Percentiles rank a stretch among this genome's conserved stretches.
Conservation (phyloP, 805 yeast species). For the Nakazawaea ishiwadae region DNA sequence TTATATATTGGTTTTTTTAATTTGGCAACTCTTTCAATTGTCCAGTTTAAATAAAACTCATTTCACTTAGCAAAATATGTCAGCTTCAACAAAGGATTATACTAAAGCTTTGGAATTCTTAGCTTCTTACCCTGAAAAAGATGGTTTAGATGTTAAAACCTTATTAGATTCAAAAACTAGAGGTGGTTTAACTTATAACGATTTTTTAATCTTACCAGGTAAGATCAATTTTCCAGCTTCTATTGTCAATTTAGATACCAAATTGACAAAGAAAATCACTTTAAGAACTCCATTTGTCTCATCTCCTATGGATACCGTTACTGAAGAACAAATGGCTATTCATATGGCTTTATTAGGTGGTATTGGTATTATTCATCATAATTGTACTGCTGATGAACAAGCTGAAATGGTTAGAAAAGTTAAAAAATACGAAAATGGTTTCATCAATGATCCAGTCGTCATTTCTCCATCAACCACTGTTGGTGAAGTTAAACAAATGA, state of each 20-base stretch:
- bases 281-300: slow-evolving; percentile 94
- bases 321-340: slow-evolving; percentile 96
- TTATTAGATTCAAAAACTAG: slow-evolving; percentile 86
- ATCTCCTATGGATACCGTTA: slow-evolving; percentile 99
- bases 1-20: neutral
- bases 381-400: slow-evolving; percentile 94
- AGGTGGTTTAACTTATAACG: slow-evolving; percentile 98
- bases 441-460: slow-evolving; percentile 91
- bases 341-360: slow-evolving; percentile 98
- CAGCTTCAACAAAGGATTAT: slow-evolving; percentile 28
- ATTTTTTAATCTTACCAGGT: slow-evolving; percentile 92
- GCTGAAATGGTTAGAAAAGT: slow-evolving; percentile 98
- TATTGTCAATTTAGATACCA: slow-evolving; percentile 73
- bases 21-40: slow-evolving; percentile 8
- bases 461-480: slow-evolving; percentile 74
- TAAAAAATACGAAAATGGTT: slow-evolving; percentile 96
- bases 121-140: slow-evolving; percentile 60
- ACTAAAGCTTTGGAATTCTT: slow-evolving; percentile 67
- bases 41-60: slow-evolving; percentile 1
- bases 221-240: slow-evolving; percentile 85
- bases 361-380: slow-evolving; percentile 97
- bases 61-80: neutral
- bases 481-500: slow-evolving; percentile 71
- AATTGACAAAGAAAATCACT: slow-evolving; percentile 85
- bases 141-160: slow-evolving; percentile 79